Percentiles rank a stretch among this genome's conserved stretches.
phyloP scores from a whole-genome alignment of 2,329 filamentous ascomycete species.

The Monosporascus sp. region DNA sequence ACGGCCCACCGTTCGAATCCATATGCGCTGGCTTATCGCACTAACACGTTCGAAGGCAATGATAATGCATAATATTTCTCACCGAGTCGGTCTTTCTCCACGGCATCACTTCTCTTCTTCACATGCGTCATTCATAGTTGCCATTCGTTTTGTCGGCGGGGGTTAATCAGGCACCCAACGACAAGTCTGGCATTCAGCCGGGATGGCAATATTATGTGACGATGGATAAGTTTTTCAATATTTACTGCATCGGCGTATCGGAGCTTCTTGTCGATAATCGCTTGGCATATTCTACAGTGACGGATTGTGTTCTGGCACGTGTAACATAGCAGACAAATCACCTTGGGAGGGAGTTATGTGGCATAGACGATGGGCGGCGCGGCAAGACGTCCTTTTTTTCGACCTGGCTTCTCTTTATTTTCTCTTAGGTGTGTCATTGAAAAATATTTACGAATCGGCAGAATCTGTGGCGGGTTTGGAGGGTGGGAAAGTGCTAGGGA shows the following conservation, averaged over 20 bases:
- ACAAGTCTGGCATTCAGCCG: neutral
- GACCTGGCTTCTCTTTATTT: constrained; percentile 1
- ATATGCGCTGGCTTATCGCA: constrained; percentile 1
- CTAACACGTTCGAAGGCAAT: constrained; percentile 5
- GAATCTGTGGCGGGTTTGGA: neutral
- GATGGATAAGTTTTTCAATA: neutral
- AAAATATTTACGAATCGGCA: neutral
- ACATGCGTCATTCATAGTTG: constrained; percentile 8
- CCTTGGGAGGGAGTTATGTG: constrained; percentile 1
- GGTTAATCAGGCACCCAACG: neutral
- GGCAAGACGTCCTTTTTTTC: neutral
- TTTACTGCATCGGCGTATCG: neutral
- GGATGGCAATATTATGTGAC: constrained; percentile 7
- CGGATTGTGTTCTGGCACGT: neutral
- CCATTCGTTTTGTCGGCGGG: neutral
- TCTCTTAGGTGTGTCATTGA: neutral
- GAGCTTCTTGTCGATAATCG: neutral
- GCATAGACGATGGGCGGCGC: constrained; percentile 6
- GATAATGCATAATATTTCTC: constrained; percentile 22
- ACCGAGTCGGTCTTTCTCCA: neutral
- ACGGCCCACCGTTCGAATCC: constrained; percentile 6
- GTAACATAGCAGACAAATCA: constrained; percentile 1
- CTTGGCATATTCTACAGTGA: neutral
- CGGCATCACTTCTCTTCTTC: constrained; percentile 7
- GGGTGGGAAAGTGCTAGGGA: constrained; percentile 14